Evolutionary conservation across 1,139 yeast species (phyloP), one percentile per base, ranked within the genome.

Genomic region (Diutina pseudorugosa): DNA sequence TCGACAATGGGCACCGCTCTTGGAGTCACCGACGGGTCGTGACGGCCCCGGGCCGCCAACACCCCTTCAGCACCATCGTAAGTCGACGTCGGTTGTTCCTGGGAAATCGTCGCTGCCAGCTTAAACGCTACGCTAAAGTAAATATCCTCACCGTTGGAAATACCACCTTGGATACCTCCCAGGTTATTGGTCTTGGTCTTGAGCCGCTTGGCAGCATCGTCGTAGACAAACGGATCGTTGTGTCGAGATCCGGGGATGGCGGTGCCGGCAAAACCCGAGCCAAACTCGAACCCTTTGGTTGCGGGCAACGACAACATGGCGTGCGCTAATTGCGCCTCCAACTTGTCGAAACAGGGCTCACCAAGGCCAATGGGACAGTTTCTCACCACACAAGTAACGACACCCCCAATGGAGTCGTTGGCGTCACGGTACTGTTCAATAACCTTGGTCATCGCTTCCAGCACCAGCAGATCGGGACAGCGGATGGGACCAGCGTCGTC

Each of bases 121-220:
- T 93, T 93, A 80, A 93, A 93, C 2, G 98, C 98, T 50, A 93
- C 94, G 19, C 89, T 84, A 69, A 94, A 93, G 73, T 85, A 93
- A 62, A 93, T 87, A 71, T 86, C 79, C 70, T 93, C 98, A 59
- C 98, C 98, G 67, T 93, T 93, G 54, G 96, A 75, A 62, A 93
- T 93, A 63, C 98, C 98, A 63, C 98, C 98, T 73, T 93, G 98
- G 56, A 91, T 80, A 69, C 98, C 98, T 61, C 98, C 98, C 40
- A 96, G 87, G 70, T 85, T 84, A 72, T 94, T 93, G 40, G 98
- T 91, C 60, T 68, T 76, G 40, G 98, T 93, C 67, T 90, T 84
- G 66, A 93, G 76, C 61, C 77, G 76, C 30, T 81, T 73, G 19
- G 74, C 65, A 23, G 69, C 69, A 56, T 74, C 79, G 60, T 80